These are phyloP conservation scores for Colletotrichum sp. DNA, from an alignment of 2,329 filamentous ascomycete genomes.

Conservation along the genomic window DNA sequence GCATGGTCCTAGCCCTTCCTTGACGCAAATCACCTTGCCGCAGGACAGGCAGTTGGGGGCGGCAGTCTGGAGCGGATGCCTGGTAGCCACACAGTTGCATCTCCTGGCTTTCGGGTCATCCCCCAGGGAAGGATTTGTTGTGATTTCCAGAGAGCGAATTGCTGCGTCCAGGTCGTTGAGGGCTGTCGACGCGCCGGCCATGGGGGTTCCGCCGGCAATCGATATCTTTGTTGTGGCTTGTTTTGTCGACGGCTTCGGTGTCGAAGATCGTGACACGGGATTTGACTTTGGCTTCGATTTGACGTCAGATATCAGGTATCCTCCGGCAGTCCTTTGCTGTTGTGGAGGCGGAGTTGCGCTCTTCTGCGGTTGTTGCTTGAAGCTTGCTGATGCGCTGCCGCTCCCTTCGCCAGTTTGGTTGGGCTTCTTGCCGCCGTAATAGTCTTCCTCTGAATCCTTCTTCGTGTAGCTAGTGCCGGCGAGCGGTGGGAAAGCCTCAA, in stretches of 20 bases:
- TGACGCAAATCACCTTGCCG: constrained; percentile 93
- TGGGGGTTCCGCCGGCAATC: constrained; percentile 78
- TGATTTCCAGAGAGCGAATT: constrained; percentile 88
- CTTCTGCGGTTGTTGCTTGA: constrained; percentile 32
- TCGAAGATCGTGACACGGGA: constrained; percentile 56
- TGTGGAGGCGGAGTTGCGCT: constrained; percentile 23
- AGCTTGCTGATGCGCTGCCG: constrained; percentile 40
- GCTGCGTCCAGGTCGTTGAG: constrained; percentile 78
- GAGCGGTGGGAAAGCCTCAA: constrained; percentile 68
- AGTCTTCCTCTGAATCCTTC: constrained; percentile 72
- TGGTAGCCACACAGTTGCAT: constrained; percentile 87
- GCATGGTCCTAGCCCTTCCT: constrained; percentile 92
- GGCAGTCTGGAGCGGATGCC: constrained; percentile 87
- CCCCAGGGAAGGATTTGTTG: constrained; percentile 79
- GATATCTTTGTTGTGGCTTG: constrained; percentile 67
- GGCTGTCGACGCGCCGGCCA: constrained; percentile 80
- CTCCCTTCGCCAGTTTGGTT: constrained; percentile 42
- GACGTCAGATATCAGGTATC: constrained; percentile 81
- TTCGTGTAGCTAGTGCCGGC: constrained; percentile 77
- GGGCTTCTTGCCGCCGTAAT: constrained; percentile 68
- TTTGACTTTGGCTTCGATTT: constrained; percentile 64
- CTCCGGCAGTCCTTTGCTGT: constrained; percentile 70
- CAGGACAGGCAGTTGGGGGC: constrained; percentile 93
- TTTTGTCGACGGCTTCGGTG: constrained; percentile 52
- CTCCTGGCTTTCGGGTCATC: constrained; percentile 64